Evolutionary conservation across 306 rosid genomes (phyloP), one percentile per base, ranked within the genome.

Genomic region (Hippophae gyantsensis): DNA sequence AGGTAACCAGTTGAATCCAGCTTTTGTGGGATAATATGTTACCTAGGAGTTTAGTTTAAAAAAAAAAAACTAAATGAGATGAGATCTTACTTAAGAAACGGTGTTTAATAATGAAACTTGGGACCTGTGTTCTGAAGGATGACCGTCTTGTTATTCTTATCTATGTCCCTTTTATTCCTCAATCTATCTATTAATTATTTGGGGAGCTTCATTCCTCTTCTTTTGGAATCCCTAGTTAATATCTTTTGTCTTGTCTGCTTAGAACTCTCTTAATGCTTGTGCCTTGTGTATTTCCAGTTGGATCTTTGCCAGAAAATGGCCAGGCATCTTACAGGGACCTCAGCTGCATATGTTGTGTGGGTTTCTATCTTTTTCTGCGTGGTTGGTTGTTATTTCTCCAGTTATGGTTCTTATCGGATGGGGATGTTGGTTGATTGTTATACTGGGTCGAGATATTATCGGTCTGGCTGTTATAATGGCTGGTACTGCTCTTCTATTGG

Each of bases 251-350:
- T 13, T 9, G 6, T 49, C 18, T 49, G 53, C 38, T 6, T 43
- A 12, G 8, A 7, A 23, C 45, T 27, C 47, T 44, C 5, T 25
- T 8, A 42, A 25, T 54, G 52, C 13, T 64, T 54, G 5, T 43
- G 42, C 42, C 44, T 48, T 48, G 9, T 44, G 4, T 42, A 43
- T 76, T 80, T 43, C 94, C 14, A 93, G 99, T 75, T 93, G 99
- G 99, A 93, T 93, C 72, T 86, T 93, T 66, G 99, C 99, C 56
- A 82, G 99, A 75, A 93, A 88, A 76, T 93, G 99, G 99, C 99
- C 99, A 56, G 68, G 74, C 60, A 77, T 93, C 71, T 82, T 88
- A 83, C 97, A 86, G 63, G 99, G 99, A 64, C 95, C 93, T 54
- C 97, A 88, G 73, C 82, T 93, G 55, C 86, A 80, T 78, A 56